Evolutionary conservation across 2,329 filamentous ascomycete genomes (phyloP), one percentile per base, ranked within the genome.

Genomic region (Trichoderma afroharzianum): DNA sequence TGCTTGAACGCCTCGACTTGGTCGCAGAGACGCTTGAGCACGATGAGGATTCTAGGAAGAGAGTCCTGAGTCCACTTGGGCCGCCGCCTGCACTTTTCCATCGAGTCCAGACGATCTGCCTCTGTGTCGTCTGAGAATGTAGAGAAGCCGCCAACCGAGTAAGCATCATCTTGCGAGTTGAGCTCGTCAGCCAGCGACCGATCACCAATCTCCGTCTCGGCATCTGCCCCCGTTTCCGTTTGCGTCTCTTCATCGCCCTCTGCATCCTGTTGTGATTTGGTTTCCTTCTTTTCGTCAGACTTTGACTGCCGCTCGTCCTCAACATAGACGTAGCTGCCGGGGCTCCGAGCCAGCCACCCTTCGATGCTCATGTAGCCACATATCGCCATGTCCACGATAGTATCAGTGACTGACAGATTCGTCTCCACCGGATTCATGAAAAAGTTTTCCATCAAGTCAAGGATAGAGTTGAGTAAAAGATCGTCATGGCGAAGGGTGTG

Each of bases 391-490:
- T 93, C 92, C 32, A 97, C 88, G 57, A 98, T 85, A 1, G 92
- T 88, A 76, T 97, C 93, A 0, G 95, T 98, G 2, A 98, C 85
- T 0, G 92, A 92, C 4, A 99, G 83, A 76, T 99, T 99, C 3
- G 93, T 95, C 76, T 98, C 94, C 3, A 98, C 90, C 3, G 94
- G 91, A 76, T 99, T 99, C 6, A 93, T 87, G 76, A 98, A 94
- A 77, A 98, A 99, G 0, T 87, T 91, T 58, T 91, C 87, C 12
- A 99, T 81, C 8, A 95, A 86, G 57, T 92, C 90, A 11, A 92
- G 82, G 2, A 93, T 83, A 9, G 92, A 89, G 78, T 88, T 89
- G 61, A 91, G 85, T 43, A 90, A 86, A 57, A 87, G 90, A 74
- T 91, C 91, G 69, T 89, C 88, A 1, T 85, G 85, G 68, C 86